Evolutionary conservation across 495 filamentous ascomycete species (phyloP).

Genomic region (Gamarada debralockiae): DNA sequence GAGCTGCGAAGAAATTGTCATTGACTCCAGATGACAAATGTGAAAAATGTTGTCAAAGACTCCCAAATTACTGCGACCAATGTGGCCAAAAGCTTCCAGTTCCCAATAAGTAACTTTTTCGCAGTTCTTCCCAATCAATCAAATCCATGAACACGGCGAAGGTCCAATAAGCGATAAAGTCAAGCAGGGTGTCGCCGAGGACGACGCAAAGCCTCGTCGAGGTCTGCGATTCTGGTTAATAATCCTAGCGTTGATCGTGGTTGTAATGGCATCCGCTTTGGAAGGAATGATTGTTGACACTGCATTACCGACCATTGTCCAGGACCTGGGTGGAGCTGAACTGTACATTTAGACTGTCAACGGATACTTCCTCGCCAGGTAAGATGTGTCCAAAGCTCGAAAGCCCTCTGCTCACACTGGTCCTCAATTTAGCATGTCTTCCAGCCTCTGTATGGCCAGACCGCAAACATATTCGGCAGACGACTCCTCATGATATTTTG

Average conservation of each 20-base stretch:
- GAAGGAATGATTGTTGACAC: conserved; percentile 32
- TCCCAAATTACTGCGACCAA: no score
- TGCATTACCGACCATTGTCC: conserved; percentile 32
- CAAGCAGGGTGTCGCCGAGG: no score
- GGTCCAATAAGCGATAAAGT: no score
- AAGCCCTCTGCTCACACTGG: background rate
- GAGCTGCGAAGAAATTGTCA: no score
- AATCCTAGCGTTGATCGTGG: conserved; percentile 22
- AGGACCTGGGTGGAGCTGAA: conserved; percentile 25
- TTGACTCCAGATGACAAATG: no score
- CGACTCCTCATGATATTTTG: conserved; percentile 38
- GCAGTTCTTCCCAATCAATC: no score
- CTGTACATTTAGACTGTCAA: conserved; percentile 41
- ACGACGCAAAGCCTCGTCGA: no score
- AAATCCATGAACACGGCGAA: no score
- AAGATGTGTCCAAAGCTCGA: background rate
- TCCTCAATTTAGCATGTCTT: background rate
- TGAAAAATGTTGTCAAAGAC: no score
- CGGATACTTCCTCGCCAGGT: conserved; percentile 31
- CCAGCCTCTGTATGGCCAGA: conserved; percentile 35
- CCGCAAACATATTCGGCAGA: conserved; percentile 50
- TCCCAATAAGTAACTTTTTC: no score
- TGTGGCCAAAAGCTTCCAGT: no score
- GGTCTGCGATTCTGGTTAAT: conserved; percentile 23
- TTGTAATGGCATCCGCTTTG: conserved; percentile 13